Base-by-base conservation (phyloP, 139 green algal species). In the Coelastrella sp. region DNA sequence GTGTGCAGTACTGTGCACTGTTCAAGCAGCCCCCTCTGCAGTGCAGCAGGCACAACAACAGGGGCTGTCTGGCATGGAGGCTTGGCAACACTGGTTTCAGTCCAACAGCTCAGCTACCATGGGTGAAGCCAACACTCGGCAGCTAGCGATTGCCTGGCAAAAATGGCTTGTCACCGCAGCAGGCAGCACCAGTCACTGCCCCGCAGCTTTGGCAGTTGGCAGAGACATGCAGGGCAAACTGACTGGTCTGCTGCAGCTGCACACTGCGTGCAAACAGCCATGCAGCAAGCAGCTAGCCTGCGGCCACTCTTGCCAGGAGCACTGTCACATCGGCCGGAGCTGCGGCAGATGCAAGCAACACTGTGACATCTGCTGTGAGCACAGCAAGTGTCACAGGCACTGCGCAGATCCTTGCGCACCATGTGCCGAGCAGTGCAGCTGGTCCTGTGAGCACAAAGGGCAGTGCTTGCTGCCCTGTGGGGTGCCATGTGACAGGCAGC, bases 401-500 rank as follows among this genome's bases (percentile, higher is more conserved):
- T 96, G 95, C 91, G 73, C 75, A 7, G 89, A 92, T 65, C 79
- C 89, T 3, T 97, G 95, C 86, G 74, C 91, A 17, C 89, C 93
- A 10, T 97, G 95, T 80, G 91, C 92, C 3, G 86, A 94, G 88
- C 83, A 80, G n/a, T 97, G 96, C 80, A 57, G 5, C 3, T 97
- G 95, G 95, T n/a, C 11, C 61, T 97, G 95, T 80, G 58, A 77
- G 73, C 95, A 97, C 91, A 84, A 81, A 14, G 95, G 95, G 0
- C 10, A 59, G 23, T 97, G 95, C 92, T 23, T 14, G 17, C 74
- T 95, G 65, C 95, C 95, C 11, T 97, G 95, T 85, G 94, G 94
- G 0, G 95, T 90, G 10, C 95, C 95, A 5, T 97, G 95, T 83
- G 89, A 92, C 77, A 92, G 95, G 79, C 90, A 96, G 61, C 95